These are phyloP conservation scores for Tetrastigma voinierianum DNA, from an alignment of 164 flowering plant genomes.

Conservation along the genomic window DNA sequence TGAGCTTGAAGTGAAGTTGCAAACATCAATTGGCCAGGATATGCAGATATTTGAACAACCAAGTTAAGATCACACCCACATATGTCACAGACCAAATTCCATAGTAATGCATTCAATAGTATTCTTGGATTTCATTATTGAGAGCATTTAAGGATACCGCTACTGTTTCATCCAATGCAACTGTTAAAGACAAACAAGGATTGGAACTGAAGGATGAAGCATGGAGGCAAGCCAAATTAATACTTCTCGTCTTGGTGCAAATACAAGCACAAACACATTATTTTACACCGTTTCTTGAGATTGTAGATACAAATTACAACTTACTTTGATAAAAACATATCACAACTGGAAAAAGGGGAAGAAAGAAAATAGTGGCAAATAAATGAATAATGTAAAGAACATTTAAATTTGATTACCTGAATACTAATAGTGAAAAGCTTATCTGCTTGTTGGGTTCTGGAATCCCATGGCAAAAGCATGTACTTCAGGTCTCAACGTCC, in stretches of 20 bases:
- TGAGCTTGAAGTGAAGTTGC: too few relatives aligned
- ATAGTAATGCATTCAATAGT: background rate
- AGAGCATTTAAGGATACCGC: background rate
- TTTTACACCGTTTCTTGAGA: slow-evolving; percentile 13
- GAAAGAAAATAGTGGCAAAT: background rate
- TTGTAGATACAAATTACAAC: slow-evolving; percentile 18
- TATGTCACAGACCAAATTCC: background rate
- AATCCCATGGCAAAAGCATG: background rate
- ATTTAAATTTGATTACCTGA: slow-evolving; percentile 1
- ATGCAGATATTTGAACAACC: background rate
- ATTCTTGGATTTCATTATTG: background rate
- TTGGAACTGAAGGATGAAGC: too few relatives aligned
- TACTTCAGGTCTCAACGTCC: slow-evolving; percentile 50
- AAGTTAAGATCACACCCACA: background rate
- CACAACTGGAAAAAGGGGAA: background rate
- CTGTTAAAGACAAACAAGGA: too few relatives aligned
- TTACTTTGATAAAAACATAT: slow-evolving; percentile 3
- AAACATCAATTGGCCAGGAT: too few relatives aligned
- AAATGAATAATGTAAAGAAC: slow-evolving; percentile 6
- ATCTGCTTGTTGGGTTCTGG: background rate
- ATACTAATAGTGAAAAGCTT: background rate
- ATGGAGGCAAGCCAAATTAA: too few relatives aligned
- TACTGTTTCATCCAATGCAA: background rate
- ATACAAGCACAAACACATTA: slow-evolving; percentile 9
- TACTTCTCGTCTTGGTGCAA: background rate